Conservation (phyloP, 768 basidiomycete genomes). For the Suillus fuscotomentosus region DNA sequence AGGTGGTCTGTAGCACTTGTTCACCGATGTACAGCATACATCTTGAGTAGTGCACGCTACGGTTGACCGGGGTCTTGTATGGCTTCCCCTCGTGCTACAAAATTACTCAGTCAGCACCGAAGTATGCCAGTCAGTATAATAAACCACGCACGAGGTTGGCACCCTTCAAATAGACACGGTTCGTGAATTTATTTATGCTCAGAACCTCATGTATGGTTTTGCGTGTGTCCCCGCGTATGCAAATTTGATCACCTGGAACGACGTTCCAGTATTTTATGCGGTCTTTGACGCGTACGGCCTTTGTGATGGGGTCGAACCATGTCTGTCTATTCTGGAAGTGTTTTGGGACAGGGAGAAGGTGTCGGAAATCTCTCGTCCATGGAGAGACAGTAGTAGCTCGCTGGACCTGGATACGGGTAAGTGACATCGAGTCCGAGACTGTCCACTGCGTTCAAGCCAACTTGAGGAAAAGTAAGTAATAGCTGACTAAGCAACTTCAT, state of each 20-base stretch:
- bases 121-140: neutral
- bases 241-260: slow-evolving; percentile 79
- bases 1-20: slow-evolving; percentile 51
- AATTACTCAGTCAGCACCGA: slow-evolving; percentile 2
- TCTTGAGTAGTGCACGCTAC: slow-evolving; percentile 67
- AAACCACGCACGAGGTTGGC: slow-evolving; percentile 28
- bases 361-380: slow-evolving; percentile 67
- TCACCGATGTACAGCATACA: slow-evolving; percentile 79
- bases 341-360: slow-evolving; percentile 61
- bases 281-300: slow-evolving; percentile 60
- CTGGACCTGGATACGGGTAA: slow-evolving; percentile 37
- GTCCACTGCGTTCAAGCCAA: neutral
- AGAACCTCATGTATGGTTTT: slow-evolving; percentile 66
- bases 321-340: slow-evolving; percentile 45
- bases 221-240: slow-evolving; percentile 62
- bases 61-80: slow-evolving; percentile 26
- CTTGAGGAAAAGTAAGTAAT: neutral
- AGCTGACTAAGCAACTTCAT: neutral
- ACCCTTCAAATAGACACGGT: slow-evolving; percentile 59
- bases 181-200: slow-evolving; percentile 71
- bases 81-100: slow-evolving; percentile 17
- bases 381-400: slow-evolving; percentile 49
- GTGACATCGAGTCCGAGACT: slow-evolving; percentile 21
- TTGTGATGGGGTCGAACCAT: slow-evolving; percentile 41
- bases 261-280: slow-evolving; percentile 88